Evolutionary conservation across 331 rosid genomes (phyloP).

Genomic region (Cydonia oblonga): DNA sequence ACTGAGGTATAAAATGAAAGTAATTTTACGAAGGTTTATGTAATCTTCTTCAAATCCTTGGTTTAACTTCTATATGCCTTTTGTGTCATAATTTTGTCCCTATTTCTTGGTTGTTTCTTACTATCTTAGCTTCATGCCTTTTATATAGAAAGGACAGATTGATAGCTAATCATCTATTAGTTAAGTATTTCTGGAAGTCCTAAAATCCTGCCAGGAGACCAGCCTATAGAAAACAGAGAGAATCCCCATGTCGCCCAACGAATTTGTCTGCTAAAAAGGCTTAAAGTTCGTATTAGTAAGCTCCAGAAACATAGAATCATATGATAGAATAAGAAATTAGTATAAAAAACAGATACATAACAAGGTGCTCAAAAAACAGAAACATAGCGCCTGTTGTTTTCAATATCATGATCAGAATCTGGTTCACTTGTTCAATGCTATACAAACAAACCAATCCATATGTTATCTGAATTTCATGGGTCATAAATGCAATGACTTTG

Average conservation of each 20-base stretch:
- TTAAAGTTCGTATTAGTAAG: background rate
- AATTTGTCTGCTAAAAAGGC: background rate
- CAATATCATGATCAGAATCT: background rate
- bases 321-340: background rate
- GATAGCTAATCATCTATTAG: background rate
- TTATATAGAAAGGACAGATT: background rate
- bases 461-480: background rate
- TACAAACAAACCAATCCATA: background rate
- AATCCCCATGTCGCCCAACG: background rate
- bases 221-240: background rate
- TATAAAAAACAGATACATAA: background rate
- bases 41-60: background rate
- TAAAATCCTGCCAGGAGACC: background rate
- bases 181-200: background rate
- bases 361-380: background rate
- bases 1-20: slow-evolving; percentile 49
- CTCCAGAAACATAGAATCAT: background rate
- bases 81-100: background rate
- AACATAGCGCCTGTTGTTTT: background rate
- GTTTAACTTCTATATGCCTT: background rate
- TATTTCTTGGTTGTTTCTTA: background rate
- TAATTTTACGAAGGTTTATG: background rate
- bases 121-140: background rate
- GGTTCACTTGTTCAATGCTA: background rate
- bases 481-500: background rate